Evolutionary conservation across 2,329 filamentous ascomycete species (phyloP), one percentile per base, ranked within the genome.

Genomic region (Claviceps purpurea): DNA sequence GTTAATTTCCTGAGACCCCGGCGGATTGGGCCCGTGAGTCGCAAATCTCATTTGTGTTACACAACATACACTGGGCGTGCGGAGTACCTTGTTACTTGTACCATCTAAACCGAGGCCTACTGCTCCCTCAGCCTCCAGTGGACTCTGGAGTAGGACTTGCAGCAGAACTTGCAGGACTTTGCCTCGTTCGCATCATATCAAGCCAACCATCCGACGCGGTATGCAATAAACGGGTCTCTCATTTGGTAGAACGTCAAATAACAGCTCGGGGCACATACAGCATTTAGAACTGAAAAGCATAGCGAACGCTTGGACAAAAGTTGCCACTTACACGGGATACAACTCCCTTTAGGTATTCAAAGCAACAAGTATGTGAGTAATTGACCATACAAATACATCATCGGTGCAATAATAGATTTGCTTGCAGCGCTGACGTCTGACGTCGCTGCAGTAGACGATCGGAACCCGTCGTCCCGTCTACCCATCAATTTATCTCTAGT

Each of bases 191-290:
- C 10, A 38, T 45, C 34, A 13, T 20, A 45, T 41, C 52, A 50
- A 44, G 50, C 50, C 50, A 53, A 52, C 34, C 47, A 11, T 4
- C 47, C 57, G 51, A 52, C 56, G 56, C 57, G 55, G 52, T 53
- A 60, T 60, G 58, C 58, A 47, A 56, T 54, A 59, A 50, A 52
- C 47, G 43, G 43, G 22, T 47, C 53, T 26, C 22, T 52, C 20
- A 4, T 14, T 45, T 20, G 30, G 30, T 34, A 49, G 18, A 39
- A n/a, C 26, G 22, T 24, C 47, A 47, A 44, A 50, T 50, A 50
- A 50, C 40, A 16, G 30, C 13, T 44, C 14, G 38, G 20, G 16
- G 16, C 30, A 30, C n/a, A 49, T 14, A 44, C 41, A 41, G 16
- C 24, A 8, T 42, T 30, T 40, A 18, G 37, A 45, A 24, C n/a